Evolutionary conservation across 441 rosid species (phyloP).

Genomic region (Erodium moschatum): DNA sequence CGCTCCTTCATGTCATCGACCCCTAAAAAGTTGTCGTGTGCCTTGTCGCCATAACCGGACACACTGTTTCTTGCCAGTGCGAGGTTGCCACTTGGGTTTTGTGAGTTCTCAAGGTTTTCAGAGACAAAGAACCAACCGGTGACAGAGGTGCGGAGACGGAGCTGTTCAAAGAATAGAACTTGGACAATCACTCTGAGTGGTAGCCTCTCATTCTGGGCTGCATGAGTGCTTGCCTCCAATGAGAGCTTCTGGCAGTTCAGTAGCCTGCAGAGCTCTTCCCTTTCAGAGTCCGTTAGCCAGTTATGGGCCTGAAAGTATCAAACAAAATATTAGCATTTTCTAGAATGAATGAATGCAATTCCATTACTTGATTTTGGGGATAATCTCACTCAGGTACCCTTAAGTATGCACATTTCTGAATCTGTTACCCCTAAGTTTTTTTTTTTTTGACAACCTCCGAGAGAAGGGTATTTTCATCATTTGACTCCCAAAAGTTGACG

Average conservation of each 20-base stretch:
- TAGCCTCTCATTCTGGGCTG: slow-evolving; percentile 39
- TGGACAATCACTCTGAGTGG: slow-evolving; percentile 80
- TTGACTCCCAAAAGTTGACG: too few species aligned
- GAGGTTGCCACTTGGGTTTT: slow-evolving; percentile 32
- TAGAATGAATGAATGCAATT: neutral
- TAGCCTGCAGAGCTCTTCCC: slow-evolving; percentile 67
- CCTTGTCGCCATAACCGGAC: neutral
- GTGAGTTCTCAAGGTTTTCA: slow-evolving; percentile 44
- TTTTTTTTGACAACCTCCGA: too few species aligned
- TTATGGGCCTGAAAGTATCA: slow-evolving; percentile 62
- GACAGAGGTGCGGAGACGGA: slow-evolving; percentile 66
- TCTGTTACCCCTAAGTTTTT: too few species aligned
- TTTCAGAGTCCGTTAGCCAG: slow-evolving; percentile 71
- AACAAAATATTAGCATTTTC: too few species aligned
- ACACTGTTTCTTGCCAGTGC: slow-evolving; percentile 32
- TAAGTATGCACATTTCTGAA: too few species aligned
- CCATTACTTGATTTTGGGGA: neutral
- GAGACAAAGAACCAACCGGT: slow-evolving; percentile 63
- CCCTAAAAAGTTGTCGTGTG: slow-evolving; percentile 14
- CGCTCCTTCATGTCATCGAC: slow-evolving; percentile 55
- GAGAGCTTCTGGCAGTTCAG: slow-evolving; percentile 91
- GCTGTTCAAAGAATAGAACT: slow-evolving; percentile 45
- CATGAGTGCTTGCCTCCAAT: slow-evolving; percentile 83
- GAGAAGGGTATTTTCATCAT: too few species aligned
- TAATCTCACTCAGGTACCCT: too few species aligned